Conservation (phyloP, 2,329 filamentous ascomycete genomes). For the Aspergillus sojae region DNA sequence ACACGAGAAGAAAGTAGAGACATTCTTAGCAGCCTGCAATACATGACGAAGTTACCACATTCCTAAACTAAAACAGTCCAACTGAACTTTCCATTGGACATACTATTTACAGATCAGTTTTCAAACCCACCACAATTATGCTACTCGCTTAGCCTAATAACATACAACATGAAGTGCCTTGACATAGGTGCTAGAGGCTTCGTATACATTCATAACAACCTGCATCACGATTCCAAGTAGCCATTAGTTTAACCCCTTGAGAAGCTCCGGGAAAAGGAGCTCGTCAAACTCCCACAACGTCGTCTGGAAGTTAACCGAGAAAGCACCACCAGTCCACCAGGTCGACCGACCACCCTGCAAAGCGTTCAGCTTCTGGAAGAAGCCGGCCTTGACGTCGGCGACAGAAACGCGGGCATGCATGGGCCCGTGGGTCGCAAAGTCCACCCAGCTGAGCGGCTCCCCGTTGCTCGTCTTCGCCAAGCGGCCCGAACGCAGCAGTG, state of each 20-base stretch:
- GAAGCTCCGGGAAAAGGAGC: constrained; percentile 22
- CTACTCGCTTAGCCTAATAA: neutral
- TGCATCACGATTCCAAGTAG: neutral
- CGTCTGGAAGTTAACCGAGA: constrained; percentile 37
- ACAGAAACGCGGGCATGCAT: constrained; percentile 36
- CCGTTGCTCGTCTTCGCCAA: constrained; percentile 9
- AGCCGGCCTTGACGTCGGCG: constrained; percentile 36
- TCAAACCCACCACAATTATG: neutral
- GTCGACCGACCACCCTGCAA: constrained; percentile 46
- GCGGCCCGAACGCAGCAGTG: constrained; percentile 15
- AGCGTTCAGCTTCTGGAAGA: constrained; percentile 40
- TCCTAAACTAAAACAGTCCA: too few species aligned
- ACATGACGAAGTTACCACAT: too few species aligned
- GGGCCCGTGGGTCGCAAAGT: constrained; percentile 30
- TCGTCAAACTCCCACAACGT: constrained; percentile 28
- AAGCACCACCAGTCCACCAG: constrained; percentile 34
- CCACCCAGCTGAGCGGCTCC: constrained; percentile 24
- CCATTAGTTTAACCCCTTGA: constrained; percentile 15
- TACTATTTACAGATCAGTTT: too few species aligned
- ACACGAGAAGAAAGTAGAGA: too few species aligned
- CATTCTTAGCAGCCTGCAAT: too few species aligned
- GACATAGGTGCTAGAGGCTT: neutral
- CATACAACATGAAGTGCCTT: neutral
- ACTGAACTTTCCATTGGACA: too few species aligned
- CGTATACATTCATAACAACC: neutral